Evolutionary conservation across 164 flowering plant species (phyloP).

Genomic region (Tinospora cordifolia): DNA sequence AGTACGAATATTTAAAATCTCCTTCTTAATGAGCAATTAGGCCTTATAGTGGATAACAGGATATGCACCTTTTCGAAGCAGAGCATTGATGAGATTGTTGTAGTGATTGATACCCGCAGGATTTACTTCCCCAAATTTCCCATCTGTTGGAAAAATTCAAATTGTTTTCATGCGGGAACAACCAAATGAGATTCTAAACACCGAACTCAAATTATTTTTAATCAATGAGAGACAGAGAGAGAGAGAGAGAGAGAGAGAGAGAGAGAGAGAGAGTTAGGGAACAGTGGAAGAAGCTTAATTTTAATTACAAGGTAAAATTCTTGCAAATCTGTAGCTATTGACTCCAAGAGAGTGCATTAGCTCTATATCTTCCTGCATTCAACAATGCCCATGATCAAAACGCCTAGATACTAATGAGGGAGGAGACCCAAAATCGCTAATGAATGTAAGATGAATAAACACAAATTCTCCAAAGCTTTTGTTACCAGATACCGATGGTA

Average conservation of each 20-base stretch:
- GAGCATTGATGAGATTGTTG: constrained; percentile 45
- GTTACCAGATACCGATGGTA: constrained; percentile 47
- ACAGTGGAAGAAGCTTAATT: no score
- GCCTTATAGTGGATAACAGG: neutral
- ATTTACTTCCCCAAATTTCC: constrained; percentile 48
- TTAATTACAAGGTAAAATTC: constrained; percentile 17
- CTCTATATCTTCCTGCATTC: constrained; percentile 55
- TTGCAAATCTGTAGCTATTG: constrained; percentile 49
- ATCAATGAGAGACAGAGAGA: neutral
- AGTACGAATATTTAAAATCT: neutral
- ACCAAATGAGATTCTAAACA: neutral
- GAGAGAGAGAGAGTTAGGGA: neutral
- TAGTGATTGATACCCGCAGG: constrained; percentile 35
- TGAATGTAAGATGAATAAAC: neutral
- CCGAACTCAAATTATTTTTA: neutral
- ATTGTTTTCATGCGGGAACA: neutral
- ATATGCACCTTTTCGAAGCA: constrained; percentile 34
- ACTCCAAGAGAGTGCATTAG: constrained; percentile 56
- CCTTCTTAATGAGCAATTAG: neutral
- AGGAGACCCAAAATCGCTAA: no score
- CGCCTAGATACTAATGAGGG: no score
- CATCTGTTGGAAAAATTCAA: constrained; percentile 26
- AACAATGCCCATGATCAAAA: neutral
- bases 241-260: neutral
- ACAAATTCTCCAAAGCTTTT: neutral